These are phyloP conservation scores for Chrysosporium keratinophilum DNA, from an alignment of 2,329 filamentous ascomycete species.

Conservation along the genomic window DNA sequence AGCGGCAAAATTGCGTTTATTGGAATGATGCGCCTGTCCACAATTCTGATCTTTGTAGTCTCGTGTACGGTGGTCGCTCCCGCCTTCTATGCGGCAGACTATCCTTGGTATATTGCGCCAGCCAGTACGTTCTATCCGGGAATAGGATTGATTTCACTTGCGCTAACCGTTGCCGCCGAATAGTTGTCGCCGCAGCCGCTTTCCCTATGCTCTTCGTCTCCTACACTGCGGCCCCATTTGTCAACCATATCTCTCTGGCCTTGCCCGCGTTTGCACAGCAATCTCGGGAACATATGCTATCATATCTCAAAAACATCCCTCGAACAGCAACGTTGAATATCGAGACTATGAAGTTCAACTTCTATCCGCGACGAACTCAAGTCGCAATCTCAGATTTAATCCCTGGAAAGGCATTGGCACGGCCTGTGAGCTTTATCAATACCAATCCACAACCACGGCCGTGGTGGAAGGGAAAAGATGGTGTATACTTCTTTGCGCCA, in stretches of 20 bases:
- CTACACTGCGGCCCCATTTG: slow-evolving; percentile 58
- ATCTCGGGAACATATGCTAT: slow-evolving; percentile 41
- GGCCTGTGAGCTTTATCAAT: slow-evolving; percentile 36
- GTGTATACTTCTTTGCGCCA: slow-evolving; percentile 32
- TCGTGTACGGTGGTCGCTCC: slow-evolving; percentile 57
- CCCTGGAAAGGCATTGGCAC: slow-evolving; percentile 26
- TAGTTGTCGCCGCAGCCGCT: slow-evolving; percentile 51
- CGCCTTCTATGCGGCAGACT: slow-evolving; percentile 40
- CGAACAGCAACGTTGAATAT: slow-evolving; percentile 36
- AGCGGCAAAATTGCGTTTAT: slow-evolving; percentile 56
- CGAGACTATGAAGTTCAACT: slow-evolving; percentile 38
- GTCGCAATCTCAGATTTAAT: slow-evolving; percentile 35
- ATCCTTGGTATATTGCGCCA: slow-evolving; percentile 35
- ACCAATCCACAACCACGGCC: slow-evolving; percentile 26
- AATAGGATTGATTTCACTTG: neutral
- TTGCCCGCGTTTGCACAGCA: slow-evolving; percentile 56
- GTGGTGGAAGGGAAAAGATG: slow-evolving; percentile 31
- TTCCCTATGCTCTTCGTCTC: slow-evolving; percentile 56
- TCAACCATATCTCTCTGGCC: slow-evolving; percentile 59
- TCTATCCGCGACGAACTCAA: slow-evolving; percentile 34
- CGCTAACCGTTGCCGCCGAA: slow-evolving; percentile 5
- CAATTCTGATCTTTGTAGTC: slow-evolving; percentile 57
- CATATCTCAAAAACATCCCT: slow-evolving; percentile 38
- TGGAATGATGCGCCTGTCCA: slow-evolving; percentile 59
- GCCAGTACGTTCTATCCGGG: slow-evolving; percentile 26